phyloP scores from a whole-genome alignment of 306 rosid species.

The Trifolium fragiferum region DNA sequence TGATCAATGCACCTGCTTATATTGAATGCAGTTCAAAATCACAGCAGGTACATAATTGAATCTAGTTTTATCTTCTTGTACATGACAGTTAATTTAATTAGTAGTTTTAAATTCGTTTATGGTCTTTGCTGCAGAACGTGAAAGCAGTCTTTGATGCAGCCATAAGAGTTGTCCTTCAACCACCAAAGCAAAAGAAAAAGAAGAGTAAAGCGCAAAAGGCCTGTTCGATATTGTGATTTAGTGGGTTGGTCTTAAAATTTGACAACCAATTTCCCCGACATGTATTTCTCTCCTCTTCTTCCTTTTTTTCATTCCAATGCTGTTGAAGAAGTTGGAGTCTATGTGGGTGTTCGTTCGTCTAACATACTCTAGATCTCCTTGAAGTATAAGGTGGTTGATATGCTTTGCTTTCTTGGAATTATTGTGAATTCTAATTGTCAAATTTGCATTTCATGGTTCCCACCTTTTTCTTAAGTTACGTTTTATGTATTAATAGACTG shows the following conservation, averaged over 20 bases:
- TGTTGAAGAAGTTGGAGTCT: conserved; percentile 69
- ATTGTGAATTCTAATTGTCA: conserved; percentile 65
- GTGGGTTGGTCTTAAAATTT: conserved; percentile 55
- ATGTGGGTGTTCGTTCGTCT: conserved; percentile 51
- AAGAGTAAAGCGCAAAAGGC: conserved; percentile 90
- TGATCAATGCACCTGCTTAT: conserved; percentile 89
- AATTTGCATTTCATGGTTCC: conserved; percentile 58
- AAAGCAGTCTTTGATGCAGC: conserved; percentile 95
- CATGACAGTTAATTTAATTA: not conserved
- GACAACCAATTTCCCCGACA: conserved; percentile 51
- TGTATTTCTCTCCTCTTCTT: conserved; percentile 52
- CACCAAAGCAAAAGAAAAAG: conserved; percentile 98
- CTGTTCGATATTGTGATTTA: conserved; percentile 93
- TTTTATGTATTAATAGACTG: conserved; percentile 59
- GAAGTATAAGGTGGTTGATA: conserved; percentile 67
- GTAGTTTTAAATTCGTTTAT: conserved; percentile 32
- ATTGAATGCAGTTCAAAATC: conserved; percentile 98
- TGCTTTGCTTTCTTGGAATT: conserved; percentile 57
- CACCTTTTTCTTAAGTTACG: conserved; percentile 49
- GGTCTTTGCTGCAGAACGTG: conserved; percentile 69
- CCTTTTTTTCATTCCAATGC: conserved; percentile 46
- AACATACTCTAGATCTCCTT: conserved; percentile 58
- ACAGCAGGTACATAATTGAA: conserved; percentile 65
- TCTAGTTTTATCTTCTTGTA: not conserved
- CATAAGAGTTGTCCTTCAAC: conserved; percentile 98